Evolutionary conservation across 2,329 filamentous ascomycete genomes (phyloP).

Genomic region (Alternaria atra): DNA sequence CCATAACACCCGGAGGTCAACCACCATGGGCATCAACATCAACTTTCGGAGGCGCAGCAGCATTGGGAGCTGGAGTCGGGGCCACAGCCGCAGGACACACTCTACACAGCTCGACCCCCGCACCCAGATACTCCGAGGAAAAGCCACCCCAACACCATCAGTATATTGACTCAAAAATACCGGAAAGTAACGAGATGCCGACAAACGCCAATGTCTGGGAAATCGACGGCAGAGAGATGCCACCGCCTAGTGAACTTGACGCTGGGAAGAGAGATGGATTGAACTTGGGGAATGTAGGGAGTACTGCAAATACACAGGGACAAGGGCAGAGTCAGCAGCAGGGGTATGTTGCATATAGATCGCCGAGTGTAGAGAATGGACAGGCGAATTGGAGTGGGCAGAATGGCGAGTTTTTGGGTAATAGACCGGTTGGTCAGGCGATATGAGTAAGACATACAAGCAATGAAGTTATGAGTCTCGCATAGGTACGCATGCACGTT

Average conservation of each 20-base stretch:
- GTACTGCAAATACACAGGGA: background rate
- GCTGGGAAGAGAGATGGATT: conserved; percentile 3
- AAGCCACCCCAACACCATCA: conserved; percentile 9
- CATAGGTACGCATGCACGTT: too few relatives aligned
- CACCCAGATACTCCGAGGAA: conserved; percentile 3
- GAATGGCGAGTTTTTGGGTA: conserved; percentile 3
- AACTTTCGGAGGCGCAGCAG: background rate
- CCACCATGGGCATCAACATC: conserved; percentile 8
- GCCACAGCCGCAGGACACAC: background rate
- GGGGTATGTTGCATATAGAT: background rate
- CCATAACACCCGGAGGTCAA: background rate
- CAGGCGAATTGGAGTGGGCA: background rate
- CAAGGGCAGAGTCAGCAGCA: background rate
- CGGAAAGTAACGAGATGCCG: conserved; percentile 14
- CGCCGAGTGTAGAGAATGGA: background rate
- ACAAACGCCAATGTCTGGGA: conserved; percentile 25
- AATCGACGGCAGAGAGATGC: conserved; percentile 15
- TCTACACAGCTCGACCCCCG: background rate
- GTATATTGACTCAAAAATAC: background rate
- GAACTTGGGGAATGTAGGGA: background rate
- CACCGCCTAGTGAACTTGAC: conserved; percentile 13
- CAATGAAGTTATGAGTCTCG: background rate
- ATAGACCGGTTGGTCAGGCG: conserved; percentile 2
- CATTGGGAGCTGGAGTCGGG: background rate
- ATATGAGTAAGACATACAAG: background rate